Evolutionary conservation across 2,329 filamentous ascomycete genomes (phyloP), one percentile per base, ranked within the genome.

Genomic region (Monosporascus sp.): DNA sequence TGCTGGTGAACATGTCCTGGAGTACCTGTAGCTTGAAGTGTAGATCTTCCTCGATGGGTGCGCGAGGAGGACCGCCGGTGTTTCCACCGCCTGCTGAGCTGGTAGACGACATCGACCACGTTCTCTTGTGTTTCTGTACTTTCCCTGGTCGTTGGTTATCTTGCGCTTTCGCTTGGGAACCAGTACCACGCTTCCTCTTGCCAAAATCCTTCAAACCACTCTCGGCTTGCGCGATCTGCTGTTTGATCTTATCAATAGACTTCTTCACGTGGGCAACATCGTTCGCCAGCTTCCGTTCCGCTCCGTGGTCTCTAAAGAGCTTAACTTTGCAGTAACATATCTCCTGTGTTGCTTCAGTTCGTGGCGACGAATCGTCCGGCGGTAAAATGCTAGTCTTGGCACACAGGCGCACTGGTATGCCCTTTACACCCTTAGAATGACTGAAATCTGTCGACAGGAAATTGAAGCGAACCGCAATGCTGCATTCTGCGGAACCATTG

Each of bases 391-490:
- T 87, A 0, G 94, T 97, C 72, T 97, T 97, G 15, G 92, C 85
- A 69, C 93, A 97, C 0, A 97, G 80, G 51, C 94, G 80, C 5
- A 99, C 92, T 0, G 94, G 93, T 59, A 97, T 97, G 37, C 94
- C 94, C 72, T 97, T 99, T 48, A 99, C 94, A 46, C 94, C 94
- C 67, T 99, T 99, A 9, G 94, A 97, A 67, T 97, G 94, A 69
- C 93, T 97, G 68, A 97, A 99, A 68, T 99, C 94, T 8, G 94
- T 99, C 0, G 94, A 99, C 0, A 99, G 78, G 67, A 99, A 99
- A 73, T 99, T 99, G 78, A 97, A 99, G 46, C 94, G 89, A 14
- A 97, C 90, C 8, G 91, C 88, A 52, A 99, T 84, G 48, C 85
- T 89, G 68, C 91, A 94, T 62, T 97, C 91, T 3, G 87, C 76